phyloP scores from a whole-genome alignment of 139 green algal genomes.

The Chlorella sp. region DNA sequence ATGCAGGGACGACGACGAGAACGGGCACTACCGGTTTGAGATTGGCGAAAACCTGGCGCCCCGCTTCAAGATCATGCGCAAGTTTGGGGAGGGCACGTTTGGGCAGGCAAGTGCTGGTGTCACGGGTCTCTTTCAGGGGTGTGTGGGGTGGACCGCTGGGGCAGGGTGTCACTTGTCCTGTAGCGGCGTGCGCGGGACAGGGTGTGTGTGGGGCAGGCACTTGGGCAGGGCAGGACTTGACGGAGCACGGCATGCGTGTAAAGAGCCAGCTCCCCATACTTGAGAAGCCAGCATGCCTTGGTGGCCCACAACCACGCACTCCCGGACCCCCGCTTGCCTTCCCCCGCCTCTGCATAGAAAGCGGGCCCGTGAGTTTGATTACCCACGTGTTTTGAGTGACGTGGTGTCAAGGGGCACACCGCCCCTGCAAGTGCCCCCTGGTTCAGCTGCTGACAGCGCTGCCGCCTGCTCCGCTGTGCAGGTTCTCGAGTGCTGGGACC shows the following conservation, averaged over 20 bases:
- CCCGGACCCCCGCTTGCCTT: no score
- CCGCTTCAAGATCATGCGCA: conserved; percentile 93
- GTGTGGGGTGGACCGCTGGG: background rate
- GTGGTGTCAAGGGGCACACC: no score
- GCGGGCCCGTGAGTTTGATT: no score
- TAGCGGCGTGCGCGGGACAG: background rate
- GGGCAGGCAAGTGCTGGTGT: conserved; percentile 56
- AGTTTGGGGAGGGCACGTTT: conserved; percentile 96
- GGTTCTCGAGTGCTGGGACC: conserved; percentile 99
- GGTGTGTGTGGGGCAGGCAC: background rate
- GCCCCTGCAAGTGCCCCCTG: no score
- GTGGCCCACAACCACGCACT: no score
- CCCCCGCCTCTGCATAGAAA: no score
- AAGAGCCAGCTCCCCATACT: no score
- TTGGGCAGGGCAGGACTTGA: background rate
- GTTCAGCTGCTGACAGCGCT: no score
- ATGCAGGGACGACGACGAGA: conserved; percentile 52
- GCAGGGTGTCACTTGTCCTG: background rate
- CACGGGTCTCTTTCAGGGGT: background rate
- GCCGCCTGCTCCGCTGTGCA: background rate
- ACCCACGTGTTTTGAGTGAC: no score
- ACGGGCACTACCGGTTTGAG: conserved; percentile 86
- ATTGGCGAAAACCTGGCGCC: conserved; percentile 88
- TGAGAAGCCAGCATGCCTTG: no score
- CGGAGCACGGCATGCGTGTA: no score